Conservation (phyloP, 2,329 filamentous ascomycete species). For the Aspergillus ruber region DNA sequence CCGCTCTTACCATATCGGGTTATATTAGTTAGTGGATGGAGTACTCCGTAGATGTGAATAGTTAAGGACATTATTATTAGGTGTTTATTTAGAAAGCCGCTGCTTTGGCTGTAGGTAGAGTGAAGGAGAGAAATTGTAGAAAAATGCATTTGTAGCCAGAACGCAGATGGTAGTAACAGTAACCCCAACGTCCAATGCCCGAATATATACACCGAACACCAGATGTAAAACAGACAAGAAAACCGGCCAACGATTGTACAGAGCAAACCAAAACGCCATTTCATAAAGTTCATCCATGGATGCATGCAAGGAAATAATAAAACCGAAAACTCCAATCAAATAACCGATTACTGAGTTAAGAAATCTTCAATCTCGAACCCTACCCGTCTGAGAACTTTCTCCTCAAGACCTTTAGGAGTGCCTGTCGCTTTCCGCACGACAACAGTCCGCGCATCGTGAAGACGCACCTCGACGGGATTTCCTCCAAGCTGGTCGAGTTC, state of each 20-base stretch:
- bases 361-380: constrained; percentile 84
- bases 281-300: background rate
- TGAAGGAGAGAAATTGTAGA: no score
- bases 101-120: no score
- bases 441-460: constrained; percentile 44
- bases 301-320: background rate
- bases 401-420: constrained; percentile 46
- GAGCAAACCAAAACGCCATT: background rate
- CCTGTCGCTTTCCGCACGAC: constrained; percentile 45
- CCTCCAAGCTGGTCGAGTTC: constrained; percentile 37
- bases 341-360: constrained; percentile 28
- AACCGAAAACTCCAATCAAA: background rate
- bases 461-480: constrained; percentile 50
- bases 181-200: no score
- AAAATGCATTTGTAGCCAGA: no score
- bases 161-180: no score
- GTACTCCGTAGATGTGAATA: no score
- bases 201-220: no score
- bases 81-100: no score
- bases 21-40: background rate
- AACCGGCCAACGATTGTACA: no score
- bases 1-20: background rate
- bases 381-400: constrained; percentile 65
- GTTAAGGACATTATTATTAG: no score
- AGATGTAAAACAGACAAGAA: no score